Conservation (phyloP, 768 basidiomycete species). For the Melanogaster broomeanus region DNA sequence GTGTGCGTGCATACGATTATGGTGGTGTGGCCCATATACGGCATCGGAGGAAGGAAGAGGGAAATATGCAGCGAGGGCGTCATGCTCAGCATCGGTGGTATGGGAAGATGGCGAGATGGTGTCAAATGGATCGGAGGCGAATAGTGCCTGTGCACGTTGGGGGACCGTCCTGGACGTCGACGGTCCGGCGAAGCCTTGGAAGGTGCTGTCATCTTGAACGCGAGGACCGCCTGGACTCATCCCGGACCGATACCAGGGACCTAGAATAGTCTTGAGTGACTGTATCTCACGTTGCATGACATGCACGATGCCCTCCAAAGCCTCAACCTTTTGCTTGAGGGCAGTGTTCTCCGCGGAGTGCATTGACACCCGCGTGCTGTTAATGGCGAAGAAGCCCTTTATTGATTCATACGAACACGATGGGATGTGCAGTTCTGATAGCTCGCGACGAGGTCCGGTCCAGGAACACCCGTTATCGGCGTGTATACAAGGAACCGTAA, state of each 20-base stretch:
- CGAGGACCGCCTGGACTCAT: conserved; percentile 19
- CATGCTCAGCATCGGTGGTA: conserved; percentile 21
- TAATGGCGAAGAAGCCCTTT: conserved; percentile 56
- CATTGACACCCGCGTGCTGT: conserved; percentile 39
- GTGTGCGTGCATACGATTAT: conserved; percentile 11
- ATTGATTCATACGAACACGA: conserved; percentile 61
- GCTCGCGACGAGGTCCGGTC: conserved; percentile 43
- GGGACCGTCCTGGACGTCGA: conserved; percentile 14
- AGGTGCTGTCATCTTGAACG: conserved; percentile 7
- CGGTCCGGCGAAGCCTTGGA: conserved; percentile 15
- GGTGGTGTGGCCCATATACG: conserved; percentile 18
- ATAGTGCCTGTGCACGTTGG: conserved; percentile 14
- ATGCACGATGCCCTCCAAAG: conserved; percentile 56
- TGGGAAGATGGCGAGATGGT: neutral
- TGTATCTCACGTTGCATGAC: conserved; percentile 58
- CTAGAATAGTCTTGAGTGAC: conserved; percentile 55
- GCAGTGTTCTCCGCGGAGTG: conserved; percentile 66
- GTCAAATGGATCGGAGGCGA: conserved; percentile 18
- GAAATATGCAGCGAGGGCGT: conserved; percentile 25
- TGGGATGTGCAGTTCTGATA: conserved; percentile 38
- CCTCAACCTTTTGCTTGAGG: conserved; percentile 58
- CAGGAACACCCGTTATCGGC: conserved; percentile 53
- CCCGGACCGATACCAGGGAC: conserved; percentile 59
- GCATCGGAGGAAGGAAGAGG: conserved; percentile 26
- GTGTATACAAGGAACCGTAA: conserved; percentile 46